These are phyloP conservation scores for Daldinia loculata DNA, from an alignment of 495 filamentous ascomycete species.

Conservation along the genomic window DNA sequence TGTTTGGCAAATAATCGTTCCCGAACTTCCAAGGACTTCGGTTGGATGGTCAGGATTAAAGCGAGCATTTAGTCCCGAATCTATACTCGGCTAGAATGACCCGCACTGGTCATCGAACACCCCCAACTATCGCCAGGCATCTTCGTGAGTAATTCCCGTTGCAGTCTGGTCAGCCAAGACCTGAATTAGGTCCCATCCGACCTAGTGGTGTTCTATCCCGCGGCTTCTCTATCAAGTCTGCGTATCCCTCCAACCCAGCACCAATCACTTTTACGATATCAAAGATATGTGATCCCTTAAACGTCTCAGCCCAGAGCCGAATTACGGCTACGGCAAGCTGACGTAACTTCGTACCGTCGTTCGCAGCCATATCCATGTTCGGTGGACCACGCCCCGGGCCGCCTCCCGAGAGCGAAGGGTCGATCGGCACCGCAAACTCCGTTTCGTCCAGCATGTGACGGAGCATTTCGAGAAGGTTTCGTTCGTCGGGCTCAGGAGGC, in stretches of 20 bases:
- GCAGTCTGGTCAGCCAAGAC: conserved; percentile 41
- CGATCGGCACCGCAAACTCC: conserved; percentile 69
- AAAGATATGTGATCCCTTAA: conserved; percentile 73
- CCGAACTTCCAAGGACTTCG: not conserved
- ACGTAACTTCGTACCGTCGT: conserved; percentile 62
- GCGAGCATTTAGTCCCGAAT: not conserved
- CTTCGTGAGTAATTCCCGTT: not conserved
- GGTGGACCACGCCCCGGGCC: conserved; percentile 48
- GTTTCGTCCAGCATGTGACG: conserved; percentile 81
- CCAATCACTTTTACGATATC: conserved; percentile 73
- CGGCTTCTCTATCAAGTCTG: conserved; percentile 68
- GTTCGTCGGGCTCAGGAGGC: conserved; percentile 65
- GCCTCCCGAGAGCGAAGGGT: conserved; percentile 55
- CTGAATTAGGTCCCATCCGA: conserved; percentile 43
- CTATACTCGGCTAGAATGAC: not conserved
- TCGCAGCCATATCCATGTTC: conserved; percentile 50
- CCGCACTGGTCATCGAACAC: not conserved
- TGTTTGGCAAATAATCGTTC: not conserved
- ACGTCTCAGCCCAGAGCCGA: conserved; percentile 72
- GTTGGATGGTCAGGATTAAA: not conserved
- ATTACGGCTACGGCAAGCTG: conserved; percentile 70
- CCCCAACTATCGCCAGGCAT: not conserved
- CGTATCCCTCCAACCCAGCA: conserved; percentile 68
- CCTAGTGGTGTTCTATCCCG: conserved; percentile 58
- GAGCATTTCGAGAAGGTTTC: conserved; percentile 70